phyloP scores from a whole-genome alignment of 2,329 filamentous ascomycete species.

The Penicillium occitanis region DNA sequence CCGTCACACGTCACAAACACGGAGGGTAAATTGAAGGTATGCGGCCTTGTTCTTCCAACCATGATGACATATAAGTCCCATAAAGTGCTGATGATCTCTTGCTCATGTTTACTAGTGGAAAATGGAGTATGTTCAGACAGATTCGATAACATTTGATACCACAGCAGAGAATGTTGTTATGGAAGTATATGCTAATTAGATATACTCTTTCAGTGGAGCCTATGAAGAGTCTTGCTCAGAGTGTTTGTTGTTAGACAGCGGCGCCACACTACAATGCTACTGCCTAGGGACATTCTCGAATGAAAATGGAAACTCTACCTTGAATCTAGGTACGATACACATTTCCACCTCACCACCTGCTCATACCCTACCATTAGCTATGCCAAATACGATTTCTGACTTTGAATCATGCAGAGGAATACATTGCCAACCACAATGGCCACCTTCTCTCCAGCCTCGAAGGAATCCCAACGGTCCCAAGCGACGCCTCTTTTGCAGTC shows the following conservation, averaged over 20 bases:
- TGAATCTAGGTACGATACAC: conserved; percentile 5
- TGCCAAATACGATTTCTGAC: not conserved
- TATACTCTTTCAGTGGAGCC: conserved; percentile 3
- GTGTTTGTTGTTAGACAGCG: not conserved
- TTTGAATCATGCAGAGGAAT: conserved; percentile 17
- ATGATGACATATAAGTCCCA: not conserved
- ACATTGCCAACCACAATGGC: conserved; percentile 24
- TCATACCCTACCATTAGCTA: not conserved
- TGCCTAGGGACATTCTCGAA: not conserved
- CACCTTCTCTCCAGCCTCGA: conserved; percentile 23
- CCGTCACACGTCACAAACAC: conserved; percentile 14
- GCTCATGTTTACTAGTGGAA: conserved; percentile 4
- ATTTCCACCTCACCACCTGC: not conserved
- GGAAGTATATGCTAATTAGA: not conserved
- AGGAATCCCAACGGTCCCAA: conserved; percentile 17
- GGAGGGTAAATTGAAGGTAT: conserved; percentile 17
- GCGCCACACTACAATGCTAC: conserved; percentile 4
- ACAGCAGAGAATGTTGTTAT: not conserved
- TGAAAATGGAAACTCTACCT: not conserved
- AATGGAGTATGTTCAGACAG: not conserved
- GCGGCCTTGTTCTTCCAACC: not conserved
- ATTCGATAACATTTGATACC: not conserved
- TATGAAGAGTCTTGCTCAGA: conserved; percentile 6
- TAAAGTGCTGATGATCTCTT: not conserved
- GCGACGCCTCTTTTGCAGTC: conserved; percentile 11